phyloP scores from a whole-genome alignment of 225 moss, liverwort and hornwort species.

The Marchantia paleacea region DNA sequence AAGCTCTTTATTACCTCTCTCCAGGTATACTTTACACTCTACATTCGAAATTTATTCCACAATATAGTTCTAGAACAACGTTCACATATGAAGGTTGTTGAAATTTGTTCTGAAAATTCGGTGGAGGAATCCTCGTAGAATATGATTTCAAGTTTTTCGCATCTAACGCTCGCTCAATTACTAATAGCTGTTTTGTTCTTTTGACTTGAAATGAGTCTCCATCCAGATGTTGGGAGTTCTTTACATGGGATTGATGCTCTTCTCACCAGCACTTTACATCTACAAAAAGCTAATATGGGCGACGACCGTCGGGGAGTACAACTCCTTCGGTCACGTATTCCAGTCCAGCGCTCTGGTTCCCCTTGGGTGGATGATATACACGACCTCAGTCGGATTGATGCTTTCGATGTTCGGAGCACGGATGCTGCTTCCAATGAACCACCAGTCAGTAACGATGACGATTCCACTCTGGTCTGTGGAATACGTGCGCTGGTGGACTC shows the following conservation, averaged over 20 bases:
- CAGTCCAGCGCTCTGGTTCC: conserved; percentile 28
- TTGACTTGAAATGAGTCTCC: too few species aligned
- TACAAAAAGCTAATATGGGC: conserved; percentile 26
- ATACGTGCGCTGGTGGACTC: conserved; percentile 47
- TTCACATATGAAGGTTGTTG: too few species aligned
- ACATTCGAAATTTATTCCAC: not conserved
- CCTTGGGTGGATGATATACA: conserved; percentile 35
- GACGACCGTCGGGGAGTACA: not conserved
- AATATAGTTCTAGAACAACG: not conserved
- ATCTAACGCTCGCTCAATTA: too few species aligned
- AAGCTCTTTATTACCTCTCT: conserved; percentile 34
- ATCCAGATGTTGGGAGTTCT: conserved; percentile 30
- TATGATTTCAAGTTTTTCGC: too few species aligned
- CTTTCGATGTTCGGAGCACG: conserved; percentile 28
- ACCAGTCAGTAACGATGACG: conserved; percentile 12
- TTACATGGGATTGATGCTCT: conserved; percentile 32
- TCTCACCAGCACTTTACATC: conserved; percentile 33
- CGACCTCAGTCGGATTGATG: conserved; percentile 8
- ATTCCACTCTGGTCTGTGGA: conserved; percentile 41
- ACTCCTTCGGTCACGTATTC: not conserved
- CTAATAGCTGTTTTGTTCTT: too few species aligned
- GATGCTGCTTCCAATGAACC: conserved; percentile 29
- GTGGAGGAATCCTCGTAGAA: too few species aligned
- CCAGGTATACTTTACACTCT: conserved; percentile 23
- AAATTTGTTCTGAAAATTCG: too few species aligned